A percentile compares a stretch with the other conserved stretches of the same genome.
Evolutionary conservation across 2,329 filamentous ascomycete genomes (phyloP).

Genomic region (Monosporascus sp.): DNA sequence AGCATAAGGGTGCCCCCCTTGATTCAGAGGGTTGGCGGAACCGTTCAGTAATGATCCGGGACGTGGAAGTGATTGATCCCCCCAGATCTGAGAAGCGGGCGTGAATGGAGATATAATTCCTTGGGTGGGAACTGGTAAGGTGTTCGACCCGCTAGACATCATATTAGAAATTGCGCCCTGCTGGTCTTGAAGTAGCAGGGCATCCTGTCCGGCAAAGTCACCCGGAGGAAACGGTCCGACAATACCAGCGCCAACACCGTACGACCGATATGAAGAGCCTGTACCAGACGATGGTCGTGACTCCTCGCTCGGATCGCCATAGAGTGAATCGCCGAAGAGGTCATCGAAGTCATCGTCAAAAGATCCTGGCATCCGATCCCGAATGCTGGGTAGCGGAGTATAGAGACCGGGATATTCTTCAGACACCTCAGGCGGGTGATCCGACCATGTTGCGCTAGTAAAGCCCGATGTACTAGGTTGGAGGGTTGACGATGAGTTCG

Average conservation of each 20-base stretch:
- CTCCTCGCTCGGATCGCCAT: neutral
- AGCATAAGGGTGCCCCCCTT: conserved; percentile 12
- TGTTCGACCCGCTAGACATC: neutral
- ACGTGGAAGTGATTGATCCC: neutral
- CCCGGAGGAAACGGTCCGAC: neutral
- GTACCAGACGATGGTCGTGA: neutral
- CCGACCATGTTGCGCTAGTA: neutral
- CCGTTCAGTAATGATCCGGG: conserved; percentile 3
- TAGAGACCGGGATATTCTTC: neutral
- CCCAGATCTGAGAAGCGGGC: neutral
- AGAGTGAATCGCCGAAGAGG: neutral
- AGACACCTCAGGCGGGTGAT: neutral
- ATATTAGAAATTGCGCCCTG: neutral
- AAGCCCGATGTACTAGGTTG: neutral
- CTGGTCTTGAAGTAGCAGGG: neutral
- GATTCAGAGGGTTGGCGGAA: conserved; percentile 6
- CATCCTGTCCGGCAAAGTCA: neutral
- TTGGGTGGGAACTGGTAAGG: no score
- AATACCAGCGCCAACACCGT: neutral
- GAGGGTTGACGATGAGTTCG: neutral
- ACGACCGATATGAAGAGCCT: neutral
- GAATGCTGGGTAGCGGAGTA: neutral
- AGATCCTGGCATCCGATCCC: neutral
- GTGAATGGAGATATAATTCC: neutral
- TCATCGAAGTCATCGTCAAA: neutral